Percentiles rank a stretch among this genome's conserved stretches.
Conservation (phyloP, 768 basidiomycete genomes). For the Chalciporus piperatus region DNA sequence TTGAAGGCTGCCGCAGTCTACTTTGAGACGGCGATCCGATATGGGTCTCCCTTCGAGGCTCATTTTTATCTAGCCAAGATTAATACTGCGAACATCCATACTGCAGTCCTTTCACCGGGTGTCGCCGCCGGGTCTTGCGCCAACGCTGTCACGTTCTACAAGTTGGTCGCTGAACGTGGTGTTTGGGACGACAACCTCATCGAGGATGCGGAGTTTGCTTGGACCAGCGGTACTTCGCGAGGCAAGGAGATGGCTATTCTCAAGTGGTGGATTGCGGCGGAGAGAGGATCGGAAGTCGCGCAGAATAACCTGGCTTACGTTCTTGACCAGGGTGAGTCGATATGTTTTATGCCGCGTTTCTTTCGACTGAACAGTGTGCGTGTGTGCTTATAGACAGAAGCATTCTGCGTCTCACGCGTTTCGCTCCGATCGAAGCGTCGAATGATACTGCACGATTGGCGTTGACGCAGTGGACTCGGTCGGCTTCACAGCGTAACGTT, state of each 20-base stretch:
- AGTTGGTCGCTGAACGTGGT: conserved; percentile 88
- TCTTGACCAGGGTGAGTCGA: conserved; percentile 77
- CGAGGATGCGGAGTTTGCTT: conserved; percentile 73
- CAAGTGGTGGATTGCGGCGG: conserved; percentile 94
- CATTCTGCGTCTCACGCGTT: conserved; percentile 62
- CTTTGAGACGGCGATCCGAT: conserved; percentile 81
- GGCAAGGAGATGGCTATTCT: conserved; percentile 84
- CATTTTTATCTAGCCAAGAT: conserved; percentile 92
- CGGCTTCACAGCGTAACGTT: conserved; percentile 91
- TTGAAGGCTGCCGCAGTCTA: conserved; percentile 60
- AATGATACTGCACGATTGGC: conserved; percentile 83
- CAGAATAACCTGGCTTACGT: conserved; percentile 95
- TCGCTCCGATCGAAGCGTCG: conserved; percentile 68
- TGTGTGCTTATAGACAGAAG: conserved; percentile 54
- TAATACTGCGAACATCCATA: conserved; percentile 55
- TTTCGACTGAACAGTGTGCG: conserved; percentile 19
- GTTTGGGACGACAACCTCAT: conserved; percentile 81
- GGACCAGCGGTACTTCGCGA: conserved; percentile 65
- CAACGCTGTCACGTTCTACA: conserved; percentile 89
- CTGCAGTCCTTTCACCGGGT: conserved; percentile 41
- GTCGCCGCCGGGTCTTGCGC: conserved; percentile 76
- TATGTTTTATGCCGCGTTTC: conserved; percentile 27
- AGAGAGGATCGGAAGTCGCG: conserved; percentile 86
- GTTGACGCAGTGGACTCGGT: conserved; percentile 91
- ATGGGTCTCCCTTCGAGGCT: conserved; percentile 91